phyloP scores from a whole-genome alignment of 2,329 filamentous ascomycete genomes.

The Penicillium rolfsii region DNA sequence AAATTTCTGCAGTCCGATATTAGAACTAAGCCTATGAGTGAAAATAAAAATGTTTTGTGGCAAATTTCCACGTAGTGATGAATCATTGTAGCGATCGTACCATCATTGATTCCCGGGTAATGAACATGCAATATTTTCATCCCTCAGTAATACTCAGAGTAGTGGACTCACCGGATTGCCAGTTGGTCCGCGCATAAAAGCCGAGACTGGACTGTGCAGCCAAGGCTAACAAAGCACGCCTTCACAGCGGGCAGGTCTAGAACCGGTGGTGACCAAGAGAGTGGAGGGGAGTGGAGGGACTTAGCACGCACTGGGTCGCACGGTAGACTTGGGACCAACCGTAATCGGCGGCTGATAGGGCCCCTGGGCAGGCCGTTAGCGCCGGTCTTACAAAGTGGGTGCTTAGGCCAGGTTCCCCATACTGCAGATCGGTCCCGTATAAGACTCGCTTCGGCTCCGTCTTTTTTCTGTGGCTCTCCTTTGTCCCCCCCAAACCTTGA shows the following conservation, averaged over 20 bases:
- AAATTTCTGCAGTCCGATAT: neutral
- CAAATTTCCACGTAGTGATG: neutral
- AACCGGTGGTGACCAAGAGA: slow-evolving; percentile 1
- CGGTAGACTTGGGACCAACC: slow-evolving; percentile 14
- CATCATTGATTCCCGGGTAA: neutral
- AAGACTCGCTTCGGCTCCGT: slow-evolving; percentile 15
- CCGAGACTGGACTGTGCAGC: neutral
- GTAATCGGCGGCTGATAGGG: neutral
- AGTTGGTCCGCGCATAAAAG: neutral
- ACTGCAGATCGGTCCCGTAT: slow-evolving; percentile 20
- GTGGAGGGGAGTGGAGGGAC: neutral
- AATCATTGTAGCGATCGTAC: neutral
- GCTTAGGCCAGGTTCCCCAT: slow-evolving; percentile 25
- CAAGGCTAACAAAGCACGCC: slow-evolving; percentile 5
- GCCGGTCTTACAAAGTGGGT: slow-evolving; percentile 3
- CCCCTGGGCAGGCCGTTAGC: neutral
- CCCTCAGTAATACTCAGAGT: neutral
- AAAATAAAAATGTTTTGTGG: neutral
- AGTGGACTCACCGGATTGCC: neutral
- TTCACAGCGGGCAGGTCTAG: slow-evolving; percentile 7
- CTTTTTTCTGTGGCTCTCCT: slow-evolving; percentile 15
- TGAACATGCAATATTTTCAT: neutral
- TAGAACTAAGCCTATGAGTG: neutral
- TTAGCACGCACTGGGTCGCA: slow-evolving; percentile 12
- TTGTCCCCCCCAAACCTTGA: neutral